phyloP scores from a whole-genome alignment of 331 rosid species.

The Ulmus americana region DNA sequence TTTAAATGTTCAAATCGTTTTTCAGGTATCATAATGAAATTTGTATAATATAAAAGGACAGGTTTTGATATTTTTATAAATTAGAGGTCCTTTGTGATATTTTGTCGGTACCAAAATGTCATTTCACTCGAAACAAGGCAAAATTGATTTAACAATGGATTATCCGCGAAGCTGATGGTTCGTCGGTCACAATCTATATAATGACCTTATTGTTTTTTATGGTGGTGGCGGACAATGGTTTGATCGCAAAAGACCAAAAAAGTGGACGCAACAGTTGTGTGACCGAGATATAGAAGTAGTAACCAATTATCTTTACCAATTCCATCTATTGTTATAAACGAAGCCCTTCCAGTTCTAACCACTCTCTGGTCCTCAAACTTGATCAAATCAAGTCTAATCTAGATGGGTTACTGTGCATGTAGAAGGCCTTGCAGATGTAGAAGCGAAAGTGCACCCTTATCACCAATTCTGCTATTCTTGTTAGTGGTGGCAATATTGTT shows the following conservation, averaged over 20 bases:
- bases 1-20: too few species aligned
- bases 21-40: too few species aligned
- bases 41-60: too few species aligned
- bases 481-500: conserved; percentile 45
- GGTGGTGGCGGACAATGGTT: conserved; percentile 18
- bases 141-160: background rate
- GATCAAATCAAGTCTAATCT: conserved; percentile 8
- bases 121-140: too few species aligned
- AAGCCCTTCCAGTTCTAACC: conserved; percentile 4
- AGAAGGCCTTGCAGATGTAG: conserved; percentile 6
- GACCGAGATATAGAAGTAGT: conserved; percentile 19
- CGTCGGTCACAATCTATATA: conserved; percentile 1
- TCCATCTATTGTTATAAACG: too few species aligned
- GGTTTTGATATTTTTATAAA: too few species aligned
- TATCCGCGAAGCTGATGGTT: background rate
- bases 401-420: conserved; percentile 43
- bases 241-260: conserved; percentile 27
- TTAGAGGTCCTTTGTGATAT: too few species aligned
- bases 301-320: background rate
- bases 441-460: conserved; percentile 27
- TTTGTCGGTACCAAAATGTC: too few species aligned
- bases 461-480: conserved; percentile 44
- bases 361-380: background rate
- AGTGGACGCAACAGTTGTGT: conserved; percentile 11
- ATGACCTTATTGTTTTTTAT: conserved; percentile 12